A percentile compares a stretch with the other conserved stretches of the same genome.
These are phyloP conservation scores for Epichloe amarillans DNA, from an alignment of 2,329 filamentous ascomycete species.

Conservation along the genomic window DNA sequence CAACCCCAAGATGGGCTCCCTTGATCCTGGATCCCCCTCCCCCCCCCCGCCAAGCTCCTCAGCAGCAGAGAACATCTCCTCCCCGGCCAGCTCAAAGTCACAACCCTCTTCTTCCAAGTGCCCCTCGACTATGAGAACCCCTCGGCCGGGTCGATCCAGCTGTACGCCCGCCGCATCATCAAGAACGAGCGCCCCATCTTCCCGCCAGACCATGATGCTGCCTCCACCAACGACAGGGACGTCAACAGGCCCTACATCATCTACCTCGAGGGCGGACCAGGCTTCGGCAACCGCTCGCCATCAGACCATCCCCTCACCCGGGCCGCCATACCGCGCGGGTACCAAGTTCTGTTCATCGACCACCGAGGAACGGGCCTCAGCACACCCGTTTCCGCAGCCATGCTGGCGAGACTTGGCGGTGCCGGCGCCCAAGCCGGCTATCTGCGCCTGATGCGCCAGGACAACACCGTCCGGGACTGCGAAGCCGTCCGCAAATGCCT, in stretches of 20 bases:
- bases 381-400: conserved; percentile 62
- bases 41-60: conserved; percentile 26
- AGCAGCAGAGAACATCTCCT: conserved; percentile 29
- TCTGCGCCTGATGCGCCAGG: conserved; percentile 72
- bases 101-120: conserved; percentile 78
- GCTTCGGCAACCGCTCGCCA: conserved; percentile 61
- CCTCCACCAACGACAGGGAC: neutral
- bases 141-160: conserved; percentile 44
- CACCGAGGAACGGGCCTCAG: conserved; percentile 83
- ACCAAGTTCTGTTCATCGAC: conserved; percentile 78
- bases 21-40: conserved; percentile 15
- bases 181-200: conserved; percentile 51
- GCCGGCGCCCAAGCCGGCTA: conserved; percentile 61
- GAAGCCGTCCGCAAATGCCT: conserved; percentile 72
- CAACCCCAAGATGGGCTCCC: conserved; percentile 4
- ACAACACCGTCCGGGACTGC: conserved; percentile 79
- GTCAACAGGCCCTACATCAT: conserved; percentile 47
- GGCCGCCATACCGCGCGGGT: conserved; percentile 61
- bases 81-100: conserved; percentile 58
- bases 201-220: conserved; percentile 21
- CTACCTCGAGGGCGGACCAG: conserved; percentile 79
- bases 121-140: conserved; percentile 64
- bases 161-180: conserved; percentile 66
- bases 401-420: conserved; percentile 34
- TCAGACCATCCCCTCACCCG: conserved; percentile 62